Percentiles rank a stretch among this genome's conserved stretches.
phyloP scores from a whole-genome alignment of 1,139 yeast genomes.

The Saccharomycopsis hybrid region DNA sequence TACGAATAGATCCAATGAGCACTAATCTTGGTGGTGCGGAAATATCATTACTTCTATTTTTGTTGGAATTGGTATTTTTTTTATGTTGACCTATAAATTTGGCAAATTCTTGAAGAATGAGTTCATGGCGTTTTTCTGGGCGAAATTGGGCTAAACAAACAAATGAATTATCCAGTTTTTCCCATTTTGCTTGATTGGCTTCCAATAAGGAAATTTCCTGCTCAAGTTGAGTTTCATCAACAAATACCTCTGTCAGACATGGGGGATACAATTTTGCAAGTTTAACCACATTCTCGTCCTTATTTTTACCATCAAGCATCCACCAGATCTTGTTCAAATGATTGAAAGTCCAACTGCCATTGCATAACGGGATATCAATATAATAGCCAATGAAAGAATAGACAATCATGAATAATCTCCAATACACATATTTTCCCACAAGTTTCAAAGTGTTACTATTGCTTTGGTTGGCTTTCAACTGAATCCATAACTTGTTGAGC shows the following conservation, averaged over 20 bases:
- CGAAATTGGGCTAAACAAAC: constrained; percentile 90
- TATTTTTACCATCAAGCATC: constrained; percentile 28
- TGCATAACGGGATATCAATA: constrained; percentile 63
- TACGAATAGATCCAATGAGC: constrained; percentile 81
- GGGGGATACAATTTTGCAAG: constrained; percentile 74
- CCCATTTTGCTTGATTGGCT: constrained; percentile 9
- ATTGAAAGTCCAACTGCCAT: constrained; percentile 86
- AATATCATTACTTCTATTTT: constrained; percentile 31
- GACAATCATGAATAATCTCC: constrained; percentile 57
- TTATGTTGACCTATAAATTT: constrained; percentile 32
- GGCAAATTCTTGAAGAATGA: constrained; percentile 60
- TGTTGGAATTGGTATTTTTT: constrained; percentile 16
- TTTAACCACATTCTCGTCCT: constrained; percentile 25
- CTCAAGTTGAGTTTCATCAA: constrained; percentile 15
- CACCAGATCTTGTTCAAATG: constrained; percentile 66
- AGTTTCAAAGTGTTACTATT: constrained; percentile 39
- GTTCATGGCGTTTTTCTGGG: constrained; percentile 85
- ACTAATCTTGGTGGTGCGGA: constrained; percentile 52
- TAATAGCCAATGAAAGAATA: constrained; percentile 63
- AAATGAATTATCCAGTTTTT: constrained; percentile 40
- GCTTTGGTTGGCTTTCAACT: too few species aligned
- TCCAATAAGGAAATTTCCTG: not conserved
- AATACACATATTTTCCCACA: constrained; percentile 56
- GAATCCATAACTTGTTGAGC: constrained; percentile 51
- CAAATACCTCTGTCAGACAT: constrained; percentile 59